Conservation (phyloP, 495 filamentous ascomycete species). For the Penicillium dipodomyicola region DNA sequence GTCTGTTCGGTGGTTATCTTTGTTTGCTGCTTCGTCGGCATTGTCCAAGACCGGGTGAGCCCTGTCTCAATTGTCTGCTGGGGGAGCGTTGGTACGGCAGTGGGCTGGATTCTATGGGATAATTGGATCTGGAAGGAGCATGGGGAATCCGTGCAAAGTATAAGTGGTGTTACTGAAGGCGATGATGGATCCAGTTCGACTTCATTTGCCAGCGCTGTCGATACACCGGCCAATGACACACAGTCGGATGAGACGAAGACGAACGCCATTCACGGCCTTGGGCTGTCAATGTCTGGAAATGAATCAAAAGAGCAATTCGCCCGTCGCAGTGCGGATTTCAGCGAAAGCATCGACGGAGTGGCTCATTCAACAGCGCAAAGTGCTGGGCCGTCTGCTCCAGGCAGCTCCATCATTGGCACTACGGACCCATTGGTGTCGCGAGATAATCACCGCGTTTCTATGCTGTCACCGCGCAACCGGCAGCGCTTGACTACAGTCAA, state of each 20-base stretch:
- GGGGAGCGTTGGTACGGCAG: conserved; percentile 75
- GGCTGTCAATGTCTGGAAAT: conserved; percentile 41
- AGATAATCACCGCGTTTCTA: conserved; percentile 25
- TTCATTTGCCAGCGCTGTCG: conserved; percentile 42
- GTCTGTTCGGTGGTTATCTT: conserved; percentile 93
- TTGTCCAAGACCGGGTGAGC: conserved; percentile 78
- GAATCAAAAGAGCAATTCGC: conserved; percentile 29
- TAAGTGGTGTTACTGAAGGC: conserved; percentile 38
- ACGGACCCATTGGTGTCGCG: conserved; percentile 16
- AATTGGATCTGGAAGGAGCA: conserved; percentile 70
- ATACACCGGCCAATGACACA: conserved; percentile 26
- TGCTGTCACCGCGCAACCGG: conserved; percentile 59
- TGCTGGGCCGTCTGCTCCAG: conserved; percentile 15
- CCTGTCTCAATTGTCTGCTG: conserved; percentile 84
- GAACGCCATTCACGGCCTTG: conserved; percentile 46
- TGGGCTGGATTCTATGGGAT: conserved; percentile 91
- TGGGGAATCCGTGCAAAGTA: conserved; percentile 40
- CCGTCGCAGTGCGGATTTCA: conserved; percentile 20
- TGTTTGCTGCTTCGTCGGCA: conserved; percentile 87
- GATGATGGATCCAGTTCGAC: conserved; percentile 49
- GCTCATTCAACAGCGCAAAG: conserved; percentile 3
- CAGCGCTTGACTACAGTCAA: conserved; percentile 74
- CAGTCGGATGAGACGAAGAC: conserved; percentile 30
- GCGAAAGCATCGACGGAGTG: conserved; percentile 11
- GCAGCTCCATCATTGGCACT: conserved; percentile 10